Evolutionary conservation across 352 stramenopile genomes (phyloP).

Genomic region (Pythium monospermum): DNA sequence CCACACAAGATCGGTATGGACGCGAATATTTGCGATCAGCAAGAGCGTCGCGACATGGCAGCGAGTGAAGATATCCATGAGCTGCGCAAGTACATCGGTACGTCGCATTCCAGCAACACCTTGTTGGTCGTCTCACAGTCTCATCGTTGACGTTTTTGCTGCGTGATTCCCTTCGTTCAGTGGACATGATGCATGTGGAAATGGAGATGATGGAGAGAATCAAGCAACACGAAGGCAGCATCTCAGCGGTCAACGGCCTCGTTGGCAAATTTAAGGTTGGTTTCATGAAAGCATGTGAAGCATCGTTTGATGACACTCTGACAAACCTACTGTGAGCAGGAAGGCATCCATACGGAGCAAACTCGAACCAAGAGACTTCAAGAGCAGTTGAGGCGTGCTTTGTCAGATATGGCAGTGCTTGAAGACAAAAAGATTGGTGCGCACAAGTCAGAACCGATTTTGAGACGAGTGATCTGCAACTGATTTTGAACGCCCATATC

Average conservation of each 20-base stretch:
- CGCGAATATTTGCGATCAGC: neutral
- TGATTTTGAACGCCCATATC: neutral
- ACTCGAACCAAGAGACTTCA: slow-evolving; percentile 33
- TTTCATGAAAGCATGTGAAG: too few species aligned
- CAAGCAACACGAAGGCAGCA: slow-evolving; percentile 52
- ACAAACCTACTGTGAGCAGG: slow-evolving; percentile 16
- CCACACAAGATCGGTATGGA: neutral
- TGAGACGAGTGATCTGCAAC: neutral
- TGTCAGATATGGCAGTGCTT: slow-evolving; percentile 28
- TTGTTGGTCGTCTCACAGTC: neutral
- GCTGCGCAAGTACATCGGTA: slow-evolving; percentile 65
- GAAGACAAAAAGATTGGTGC: slow-evolving; percentile 44
- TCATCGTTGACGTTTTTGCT: neutral
- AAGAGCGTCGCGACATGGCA: neutral
- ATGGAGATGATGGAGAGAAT: slow-evolving; percentile 68
- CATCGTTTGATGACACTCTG: too few species aligned
- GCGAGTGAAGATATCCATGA: slow-evolving; percentile 61
- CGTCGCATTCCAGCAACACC: too few species aligned
- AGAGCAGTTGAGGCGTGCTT: slow-evolving; percentile 20
- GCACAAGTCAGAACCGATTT: neutral
- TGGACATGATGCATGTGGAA: slow-evolving; percentile 78
- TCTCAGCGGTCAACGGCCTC: slow-evolving; percentile 33
- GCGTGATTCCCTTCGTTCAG: slow-evolving; percentile 17
- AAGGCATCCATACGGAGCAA: slow-evolving; percentile 37
- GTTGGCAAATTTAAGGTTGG: slow-evolving; percentile 55